Percentiles rank a stretch among this genome's conserved stretches.
Conservation (phyloP, 495 filamentous ascomycete species). For the Lasiosphaeria ovina region DNA sequence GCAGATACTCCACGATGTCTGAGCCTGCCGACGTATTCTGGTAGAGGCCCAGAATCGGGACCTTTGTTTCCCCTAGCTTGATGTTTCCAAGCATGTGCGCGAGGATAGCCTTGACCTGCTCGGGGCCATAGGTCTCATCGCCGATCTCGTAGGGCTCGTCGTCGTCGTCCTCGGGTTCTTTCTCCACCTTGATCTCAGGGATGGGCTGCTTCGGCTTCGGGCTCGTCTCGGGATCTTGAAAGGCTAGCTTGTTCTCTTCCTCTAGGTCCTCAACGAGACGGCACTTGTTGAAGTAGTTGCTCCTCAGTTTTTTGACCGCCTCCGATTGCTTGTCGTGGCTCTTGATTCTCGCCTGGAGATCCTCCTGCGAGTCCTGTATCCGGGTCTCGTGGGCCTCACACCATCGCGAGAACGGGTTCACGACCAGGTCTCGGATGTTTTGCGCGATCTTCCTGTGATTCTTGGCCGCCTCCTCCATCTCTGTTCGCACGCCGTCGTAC, state of each 20-base stretch:
- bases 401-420: constrained; percentile 91
- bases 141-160: constrained; percentile 89
- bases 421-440: constrained; percentile 93
- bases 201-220: constrained; percentile 48
- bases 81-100: constrained; percentile 83
- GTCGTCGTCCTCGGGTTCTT: constrained; percentile 50
- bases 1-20: constrained; percentile 92
- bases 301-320: constrained; percentile 83
- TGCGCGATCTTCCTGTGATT: constrained; percentile 93
- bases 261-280: constrained; percentile 93
- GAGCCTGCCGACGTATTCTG: constrained; percentile 85
- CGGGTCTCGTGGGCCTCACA: constrained; percentile 89
- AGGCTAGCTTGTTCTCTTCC: constrained; percentile 97
- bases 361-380: constrained; percentile 89
- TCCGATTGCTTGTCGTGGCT: constrained; percentile 90
- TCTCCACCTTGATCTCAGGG: constrained; percentile 58
- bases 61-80: constrained; percentile 84
- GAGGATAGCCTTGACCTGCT: constrained; percentile 87
- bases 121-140: constrained; percentile 76
- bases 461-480: constrained; percentile 89
- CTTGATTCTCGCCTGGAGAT: constrained; percentile 85
- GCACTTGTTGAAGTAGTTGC: constrained; percentile 98
- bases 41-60: constrained; percentile 92
- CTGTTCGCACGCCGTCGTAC: constrained; percentile 89
- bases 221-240: constrained; percentile 71